Base-by-base conservation (phyloP, 2,329 filamentous ascomycete species). In the Dothistroma septosporum region DNA sequence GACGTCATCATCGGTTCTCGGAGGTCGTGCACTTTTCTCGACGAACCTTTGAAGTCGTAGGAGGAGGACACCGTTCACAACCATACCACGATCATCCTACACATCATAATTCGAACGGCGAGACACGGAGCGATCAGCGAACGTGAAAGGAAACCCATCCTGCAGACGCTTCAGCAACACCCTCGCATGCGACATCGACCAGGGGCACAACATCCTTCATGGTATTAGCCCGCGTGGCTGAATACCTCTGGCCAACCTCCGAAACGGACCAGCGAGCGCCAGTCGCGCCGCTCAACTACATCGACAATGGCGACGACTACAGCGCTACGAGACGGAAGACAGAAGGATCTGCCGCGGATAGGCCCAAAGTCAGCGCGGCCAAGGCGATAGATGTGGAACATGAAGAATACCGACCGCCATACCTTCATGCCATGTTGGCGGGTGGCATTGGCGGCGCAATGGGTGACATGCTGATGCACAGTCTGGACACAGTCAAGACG, bases 381-480 rank as follows among this genome's bases (percentile, higher is more conserved):
- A 60, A 59, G 47, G 60, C 65, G 24, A 58, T 66, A 59, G 68
- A 71, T 21, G 58, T 61, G 19, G 77, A 78, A 60, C 65, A 73
- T 32, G 78, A 79, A 62, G 75, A 76, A 48, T 76, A 74, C 57
- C 75, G 79, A 47, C 78, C 79, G 57, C 78, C 79, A 2, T 82
- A 80, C 63, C 64, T 79, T 31, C 79, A 82, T 73, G 79, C 90
- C 74, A 99, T 97, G 92, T 82, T 99, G 72, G 94, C 94, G 35
- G 94, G 94, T 72, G 94, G 93, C 62, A 81, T 95, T 57, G 94
- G 95, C 72, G 94, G 94, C 57, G 92, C 90, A 16, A 95, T 89
- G 59, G 94, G 95, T 61, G 94, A 99, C 76, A 89, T 99, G 84
- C 81, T 99, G 67, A 99, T 99, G 94, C 94, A 99, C 79, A 97